Evolutionary conservation across 805 yeast species (phyloP), one percentile per base, ranked within the genome.

Genomic region (Nakazawaea wyomingensis): DNA sequence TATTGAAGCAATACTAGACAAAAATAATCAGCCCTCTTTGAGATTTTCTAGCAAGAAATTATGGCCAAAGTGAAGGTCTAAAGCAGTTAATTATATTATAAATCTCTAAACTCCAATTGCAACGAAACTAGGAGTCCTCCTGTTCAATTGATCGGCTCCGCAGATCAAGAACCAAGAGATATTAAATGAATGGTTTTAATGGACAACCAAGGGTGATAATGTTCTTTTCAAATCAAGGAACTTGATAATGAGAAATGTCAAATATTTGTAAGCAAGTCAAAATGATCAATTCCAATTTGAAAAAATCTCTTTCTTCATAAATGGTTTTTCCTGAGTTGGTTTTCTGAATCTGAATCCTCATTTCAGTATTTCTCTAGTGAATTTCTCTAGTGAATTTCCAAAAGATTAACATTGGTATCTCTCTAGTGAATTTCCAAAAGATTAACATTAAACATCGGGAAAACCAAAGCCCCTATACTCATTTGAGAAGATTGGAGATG

Each of bases 221-320:
- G n/a, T n/a, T n/a, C n/a, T n/a, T n/a, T n/a, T n/a, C n/a, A n/a
- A 78, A 57, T 75, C 85, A 78, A 78, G 72, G 48, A 67, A 76
- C 51, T 76, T 81, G 28, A 72, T 60, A 24, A 24, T 9, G 72
- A 53, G 22, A 68, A 47, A 50, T 71, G 69, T 61, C 75, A 63
- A 41, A 76, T 52, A 1, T 81, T 77, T 48, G 72, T 62, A 50
- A 76, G 53, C n/a, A n/a, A 11, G 27, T 64, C 13, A 79, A 68
- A 39, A 83, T 60, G 31, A 78, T 54, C 11, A 78, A 48, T 50
- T 82, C 88, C 30, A 81, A 56, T 54, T 82, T 82, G 49, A 66
- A 58, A n/a, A 78, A 54, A 29, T 78, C 13, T 21, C 26, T 35
- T 34, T 37, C 37, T 19, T 44, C 43, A 10, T 29, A 37, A 20